Conservation (phyloP, 2,329 filamentous ascomycete genomes). For the Fusarium kyushuense region DNA sequence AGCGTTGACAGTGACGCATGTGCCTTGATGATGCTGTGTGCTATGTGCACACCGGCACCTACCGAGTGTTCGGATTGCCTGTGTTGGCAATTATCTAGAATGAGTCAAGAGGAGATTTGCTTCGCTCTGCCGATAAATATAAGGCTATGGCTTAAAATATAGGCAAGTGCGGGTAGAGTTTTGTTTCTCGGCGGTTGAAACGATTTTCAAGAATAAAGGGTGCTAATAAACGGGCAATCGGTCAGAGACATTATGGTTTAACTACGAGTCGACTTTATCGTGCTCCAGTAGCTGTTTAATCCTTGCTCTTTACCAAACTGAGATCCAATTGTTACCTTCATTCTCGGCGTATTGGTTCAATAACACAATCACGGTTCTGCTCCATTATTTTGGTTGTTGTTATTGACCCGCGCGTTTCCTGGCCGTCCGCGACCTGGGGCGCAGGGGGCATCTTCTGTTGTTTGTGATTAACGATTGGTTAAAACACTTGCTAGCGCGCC, state of each 20-base stretch:
- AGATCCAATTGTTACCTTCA: constrained; percentile 17
- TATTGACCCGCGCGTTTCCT: constrained; percentile 50
- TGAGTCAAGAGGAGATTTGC: constrained; percentile 18
- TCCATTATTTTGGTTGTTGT: constrained; percentile 48
- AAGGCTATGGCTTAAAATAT: neutral
- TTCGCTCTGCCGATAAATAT: neutral
- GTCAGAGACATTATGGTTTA: neutral
- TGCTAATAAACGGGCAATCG: neutral
- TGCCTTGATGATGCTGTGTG: constrained; percentile 25
- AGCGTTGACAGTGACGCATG: constrained; percentile 28
- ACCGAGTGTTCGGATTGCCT: constrained; percentile 23
- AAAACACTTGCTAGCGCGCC: constrained; percentile 41
- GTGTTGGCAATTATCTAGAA: constrained; percentile 17
- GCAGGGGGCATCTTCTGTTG: constrained; percentile 27
- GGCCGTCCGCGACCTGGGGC: constrained; percentile 42
- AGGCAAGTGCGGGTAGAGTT: constrained; percentile 1
- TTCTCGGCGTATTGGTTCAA: constrained; percentile 7
- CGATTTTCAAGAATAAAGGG: neutral
- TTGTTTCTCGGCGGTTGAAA: constrained; percentile 4
- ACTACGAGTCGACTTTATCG: neutral
- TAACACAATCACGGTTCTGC: constrained; percentile 32
- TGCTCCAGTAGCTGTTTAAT: neutral
- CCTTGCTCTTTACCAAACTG: neutral
- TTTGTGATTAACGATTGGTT: constrained; percentile 41
- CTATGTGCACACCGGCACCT: constrained; percentile 29